Evolutionary conservation across 2,329 filamentous ascomycete genomes (phyloP).

Genomic region (Karstenula rhodostoma): DNA sequence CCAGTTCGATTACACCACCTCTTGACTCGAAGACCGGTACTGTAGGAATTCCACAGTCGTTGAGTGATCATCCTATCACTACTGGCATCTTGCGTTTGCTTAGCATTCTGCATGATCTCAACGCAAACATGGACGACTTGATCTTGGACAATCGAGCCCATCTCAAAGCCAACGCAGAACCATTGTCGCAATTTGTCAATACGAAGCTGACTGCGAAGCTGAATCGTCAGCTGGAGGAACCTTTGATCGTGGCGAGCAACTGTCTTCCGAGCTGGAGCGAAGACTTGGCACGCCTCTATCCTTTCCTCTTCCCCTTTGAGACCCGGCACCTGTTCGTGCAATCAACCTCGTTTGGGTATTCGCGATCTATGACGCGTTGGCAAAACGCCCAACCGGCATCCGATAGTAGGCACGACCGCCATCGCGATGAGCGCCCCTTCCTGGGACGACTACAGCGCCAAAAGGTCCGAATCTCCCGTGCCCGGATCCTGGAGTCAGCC

Average conservation of each 20-base stretch:
- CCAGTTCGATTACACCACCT: conserved; percentile 66
- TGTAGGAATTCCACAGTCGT: conserved; percentile 75
- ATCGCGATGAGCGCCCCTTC: conserved; percentile 88
- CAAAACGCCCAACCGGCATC: conserved; percentile 87
- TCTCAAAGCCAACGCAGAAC: conserved; percentile 78
- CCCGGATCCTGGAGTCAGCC: conserved; percentile 94
- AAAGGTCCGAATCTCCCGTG: conserved; percentile 95
- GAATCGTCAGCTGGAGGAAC: conserved; percentile 95
- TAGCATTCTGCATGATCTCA: conserved; percentile 90
- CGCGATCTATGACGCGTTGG: conserved; percentile 96
- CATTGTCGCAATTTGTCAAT: conserved; percentile 94
- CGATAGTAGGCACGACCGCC: conserved; percentile 81
- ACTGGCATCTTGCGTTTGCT: conserved; percentile 87
- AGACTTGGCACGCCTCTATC: conserved; percentile 90
- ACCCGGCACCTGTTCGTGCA: conserved; percentile 96
- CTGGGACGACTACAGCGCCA: conserved; percentile 91
- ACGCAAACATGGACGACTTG: conserved; percentile 91
- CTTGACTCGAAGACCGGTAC: conserved; percentile 62
- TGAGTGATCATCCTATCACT: conserved; percentile 84
- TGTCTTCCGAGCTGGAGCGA: conserved; percentile 96
- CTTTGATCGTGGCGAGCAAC: conserved; percentile 94
- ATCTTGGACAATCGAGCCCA: conserved; percentile 78
- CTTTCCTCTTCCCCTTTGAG: conserved; percentile 98
- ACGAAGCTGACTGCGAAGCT: conserved; percentile 98
- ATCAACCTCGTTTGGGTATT: conserved; percentile 98